Conservation (phyloP, 2,329 filamentous ascomycete species). For the Helicocarpus griseus region DNA sequence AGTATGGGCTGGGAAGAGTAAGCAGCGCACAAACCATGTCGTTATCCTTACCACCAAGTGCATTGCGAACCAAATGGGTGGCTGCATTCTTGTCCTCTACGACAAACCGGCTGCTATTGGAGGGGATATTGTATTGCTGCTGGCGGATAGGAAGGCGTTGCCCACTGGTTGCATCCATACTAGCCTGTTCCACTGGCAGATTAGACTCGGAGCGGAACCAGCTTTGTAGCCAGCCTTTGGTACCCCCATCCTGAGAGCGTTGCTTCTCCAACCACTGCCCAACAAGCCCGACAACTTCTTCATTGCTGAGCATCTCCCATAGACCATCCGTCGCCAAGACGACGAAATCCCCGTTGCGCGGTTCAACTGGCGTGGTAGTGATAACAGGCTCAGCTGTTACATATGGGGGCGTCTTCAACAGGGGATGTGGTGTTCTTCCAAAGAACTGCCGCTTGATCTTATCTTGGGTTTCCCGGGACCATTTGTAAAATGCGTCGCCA, state of each 20-base stretch:
- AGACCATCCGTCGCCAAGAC: constrained; percentile 94
- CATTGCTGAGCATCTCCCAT: constrained; percentile 99
- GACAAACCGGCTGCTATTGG: constrained; percentile 65
- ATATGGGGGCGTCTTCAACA: constrained; percentile 86
- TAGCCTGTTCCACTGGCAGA: constrained; percentile 66
- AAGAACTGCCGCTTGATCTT: constrained; percentile 81
- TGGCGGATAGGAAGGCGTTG: constrained; percentile 76
- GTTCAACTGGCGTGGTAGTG: constrained; percentile 84
- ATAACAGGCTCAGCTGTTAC: constrained; percentile 94
- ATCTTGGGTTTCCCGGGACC: constrained; percentile 74
- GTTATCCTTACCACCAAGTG: constrained; percentile 81
- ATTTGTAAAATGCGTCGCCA: constrained; percentile 95
- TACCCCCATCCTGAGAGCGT: constrained; percentile 26
- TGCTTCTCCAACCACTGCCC: constrained; percentile 93
- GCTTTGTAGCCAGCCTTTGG: constrained; percentile 57
- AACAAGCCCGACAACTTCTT: constrained; percentile 92
- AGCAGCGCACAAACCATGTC: constrained; percentile 90
- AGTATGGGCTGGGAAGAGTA: constrained; percentile 84
- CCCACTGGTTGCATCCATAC: constrained; percentile 46
- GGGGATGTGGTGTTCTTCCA: constrained; percentile 63
- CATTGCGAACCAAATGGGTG: constrained; percentile 90
- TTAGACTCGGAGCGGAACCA: constrained; percentile 52
- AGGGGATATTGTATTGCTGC: constrained; percentile 77
- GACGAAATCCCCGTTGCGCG: constrained; percentile 84
- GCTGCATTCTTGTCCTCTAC: constrained; percentile 94